phyloP scores from a whole-genome alignment of 352 stramenopile genomes.

The Elongisporangium undulatum region DNA sequence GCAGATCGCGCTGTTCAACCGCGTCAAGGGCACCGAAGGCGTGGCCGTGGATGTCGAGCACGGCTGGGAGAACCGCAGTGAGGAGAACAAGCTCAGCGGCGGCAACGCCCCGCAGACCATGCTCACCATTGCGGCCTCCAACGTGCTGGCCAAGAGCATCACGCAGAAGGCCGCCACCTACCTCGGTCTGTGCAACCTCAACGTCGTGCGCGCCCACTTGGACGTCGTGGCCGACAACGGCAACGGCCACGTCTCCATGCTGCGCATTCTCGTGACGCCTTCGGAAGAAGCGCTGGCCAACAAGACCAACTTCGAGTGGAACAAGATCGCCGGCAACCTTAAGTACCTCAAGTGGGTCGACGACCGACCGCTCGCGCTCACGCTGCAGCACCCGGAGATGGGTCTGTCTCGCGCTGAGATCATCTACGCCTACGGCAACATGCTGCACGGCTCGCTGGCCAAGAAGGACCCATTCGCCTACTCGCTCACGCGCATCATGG shows the following conservation, averaged over 20 bases:
- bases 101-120: slow-evolving; percentile 65
- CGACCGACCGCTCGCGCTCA: slow-evolving; percentile 71
- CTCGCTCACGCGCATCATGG: slow-evolving; percentile 92
- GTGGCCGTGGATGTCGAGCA: slow-evolving; percentile 78
- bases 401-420: slow-evolving; percentile 91
- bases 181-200: slow-evolving; percentile 92
- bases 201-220: slow-evolving; percentile 93
- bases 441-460: slow-evolving; percentile 93
- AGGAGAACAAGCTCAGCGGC: slow-evolving; percentile 80
- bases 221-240: slow-evolving; percentile 91
- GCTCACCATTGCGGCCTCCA: slow-evolving; percentile 78
- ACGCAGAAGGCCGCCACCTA: slow-evolving; percentile 84
- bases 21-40: slow-evolving; percentile 66
- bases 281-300: slow-evolving; percentile 42
- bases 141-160: slow-evolving; percentile 78
- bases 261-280: slow-evolving; percentile 77
- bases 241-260: slow-evolving; percentile 67
- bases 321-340: slow-evolving; percentile 83
- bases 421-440: slow-evolving; percentile 94
- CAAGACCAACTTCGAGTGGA: slow-evolving; percentile 68
- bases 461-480: slow-evolving; percentile 94
- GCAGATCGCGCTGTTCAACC: slow-evolving; percentile 68
- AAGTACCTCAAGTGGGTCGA: slow-evolving; percentile 88
- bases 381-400: slow-evolving; percentile 86
- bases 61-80: slow-evolving; percentile 72